Conservation (phyloP, 2,329 filamentous ascomycete genomes). For the Aureobasidium sp. region DNA sequence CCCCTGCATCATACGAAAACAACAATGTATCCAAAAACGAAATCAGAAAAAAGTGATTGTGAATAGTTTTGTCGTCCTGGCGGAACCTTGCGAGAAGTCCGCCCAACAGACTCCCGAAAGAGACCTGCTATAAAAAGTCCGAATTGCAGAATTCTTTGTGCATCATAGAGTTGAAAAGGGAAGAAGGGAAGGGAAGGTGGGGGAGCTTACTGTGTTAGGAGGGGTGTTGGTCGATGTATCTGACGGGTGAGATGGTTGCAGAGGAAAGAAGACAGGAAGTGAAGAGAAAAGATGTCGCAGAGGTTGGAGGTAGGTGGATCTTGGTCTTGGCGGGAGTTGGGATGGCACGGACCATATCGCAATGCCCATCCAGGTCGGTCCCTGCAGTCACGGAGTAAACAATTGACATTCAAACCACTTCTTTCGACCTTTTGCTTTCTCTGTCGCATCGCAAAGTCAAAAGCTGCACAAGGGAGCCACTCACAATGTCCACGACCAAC, state of each 20-base stretch:
- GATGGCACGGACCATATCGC: neutral
- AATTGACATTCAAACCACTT: neutral
- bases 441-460: neutral
- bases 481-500: slow-evolving; percentile 18
- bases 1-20: neutral
- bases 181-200: neutral
- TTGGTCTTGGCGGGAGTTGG: neutral
- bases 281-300: neutral
- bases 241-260: neutral
- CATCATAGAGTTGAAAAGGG: neutral
- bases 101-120: neutral
- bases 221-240: neutral
- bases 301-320: neutral
- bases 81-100: neutral
- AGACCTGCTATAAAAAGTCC: neutral
- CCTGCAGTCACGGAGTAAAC: neutral
- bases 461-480: fast-evolving
- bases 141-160: slow-evolving; percentile 14
- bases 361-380: neutral
- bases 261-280: neutral
- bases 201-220: neutral
- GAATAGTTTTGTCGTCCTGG: slow-evolving; percentile 10
- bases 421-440: neutral
- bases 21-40: neutral
- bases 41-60: slow-evolving; percentile 10